Evolutionary conservation across 1,284 basidiomycete genomes (phyloP), one percentile per base, ranked within the genome.

Genomic region (Ceratobasidium sp.): DNA sequence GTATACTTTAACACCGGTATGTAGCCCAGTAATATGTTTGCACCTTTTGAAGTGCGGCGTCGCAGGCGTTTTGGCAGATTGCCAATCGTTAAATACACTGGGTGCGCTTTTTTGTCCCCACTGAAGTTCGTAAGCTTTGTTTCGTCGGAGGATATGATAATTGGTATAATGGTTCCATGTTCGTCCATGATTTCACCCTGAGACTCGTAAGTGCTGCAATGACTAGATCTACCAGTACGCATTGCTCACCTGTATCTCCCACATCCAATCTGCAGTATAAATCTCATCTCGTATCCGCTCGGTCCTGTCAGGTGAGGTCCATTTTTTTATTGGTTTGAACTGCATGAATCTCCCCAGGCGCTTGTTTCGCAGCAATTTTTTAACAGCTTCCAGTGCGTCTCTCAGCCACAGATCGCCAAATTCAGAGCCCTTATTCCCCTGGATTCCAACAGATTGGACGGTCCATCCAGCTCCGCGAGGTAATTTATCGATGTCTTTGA

Each of bases 331-430:
- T 58, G 79, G 2, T 13, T 61, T 61, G 20, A 18, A 61, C 5
- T 39, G 18, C 3, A 61, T 61, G 40, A 13, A 26, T n/a, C 40
- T 71, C 2, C 49, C 39, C 23, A 80, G 9, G 20, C 51, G 63
- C 33, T 79, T 80, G 26, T 64, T 44, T n/a, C 68, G 6, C 4
- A 80, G 56, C 39, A 86, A 71, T 51, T 12, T 87, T 80, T 42
- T 83, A 84, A 46, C 84, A 83, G 0, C 86, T 81, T n/a, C 84
- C 84, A 70, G 39, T 6, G 33, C 7, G 60, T 86, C 81, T 0
- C 83, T 46, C 9, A 63, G 55, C 82, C 85, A 86, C 0, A 86
- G 58, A 53, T 86, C 83, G 0, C 84, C 61, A 10, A 81, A 79
- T 64, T 82, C 83, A 0, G 63, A 49, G 51, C 73, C 80, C 39